A percentile compares a stretch with the other conserved stretches of the same genome.
Conservation (phyloP, 192 early-diverging fungal genomes). For the Phlyctochytrium bullatum region DNA sequence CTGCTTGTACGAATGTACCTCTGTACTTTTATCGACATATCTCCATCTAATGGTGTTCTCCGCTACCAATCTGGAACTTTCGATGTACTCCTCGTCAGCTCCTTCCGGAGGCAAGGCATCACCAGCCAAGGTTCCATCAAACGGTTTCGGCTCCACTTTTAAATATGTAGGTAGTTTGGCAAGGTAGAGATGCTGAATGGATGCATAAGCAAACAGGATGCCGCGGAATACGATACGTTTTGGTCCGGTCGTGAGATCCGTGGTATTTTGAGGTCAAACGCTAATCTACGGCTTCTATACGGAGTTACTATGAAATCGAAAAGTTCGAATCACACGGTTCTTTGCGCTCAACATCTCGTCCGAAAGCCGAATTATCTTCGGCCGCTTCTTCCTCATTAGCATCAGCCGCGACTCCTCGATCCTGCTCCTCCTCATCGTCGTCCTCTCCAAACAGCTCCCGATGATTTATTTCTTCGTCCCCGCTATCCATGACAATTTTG, state of each 20-base stretch:
- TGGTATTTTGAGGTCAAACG: not conserved
- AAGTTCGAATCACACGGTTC: no score
- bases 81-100: slow-evolving; percentile 42
- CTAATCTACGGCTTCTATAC: no score
- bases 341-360: no score
- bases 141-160: slow-evolving; percentile 61
- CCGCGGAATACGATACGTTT: not conserved
- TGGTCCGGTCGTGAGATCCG: not conserved
- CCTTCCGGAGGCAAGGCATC: slow-evolving; percentile 6
- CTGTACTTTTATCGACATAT: slow-evolving; percentile 20
- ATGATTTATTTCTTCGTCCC: no score
- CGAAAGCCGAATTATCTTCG: no score
- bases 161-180: slow-evolving; percentile 64
- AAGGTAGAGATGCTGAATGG: slow-evolving; percentile 8
- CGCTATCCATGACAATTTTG: no score
- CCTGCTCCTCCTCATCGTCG: no score
- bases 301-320: no score
- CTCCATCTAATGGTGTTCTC: slow-evolving; percentile 83
- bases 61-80: slow-evolving; percentile 44
- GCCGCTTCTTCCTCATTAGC: no score
- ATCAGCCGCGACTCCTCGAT: no score
- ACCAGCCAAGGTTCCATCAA: slow-evolving; percentile 54
- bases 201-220: not conserved
- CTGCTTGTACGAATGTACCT: not conserved
- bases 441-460: no score